phyloP scores from a whole-genome alignment of 2,329 filamentous ascomycete species.

The Fusarium sulawesiense region DNA sequence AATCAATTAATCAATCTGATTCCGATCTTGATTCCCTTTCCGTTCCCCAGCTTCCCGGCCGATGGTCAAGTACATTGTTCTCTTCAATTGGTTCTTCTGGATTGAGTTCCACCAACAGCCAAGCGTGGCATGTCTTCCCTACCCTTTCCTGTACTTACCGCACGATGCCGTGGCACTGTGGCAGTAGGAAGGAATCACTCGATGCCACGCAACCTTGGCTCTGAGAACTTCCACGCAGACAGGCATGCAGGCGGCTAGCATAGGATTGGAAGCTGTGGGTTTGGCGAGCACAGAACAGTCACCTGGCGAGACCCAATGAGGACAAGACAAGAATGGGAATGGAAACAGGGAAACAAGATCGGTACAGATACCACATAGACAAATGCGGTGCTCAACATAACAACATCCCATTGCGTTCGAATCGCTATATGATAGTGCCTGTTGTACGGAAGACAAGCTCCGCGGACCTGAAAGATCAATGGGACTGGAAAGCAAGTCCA shows the following conservation, averaged over 20 bases:
- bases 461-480: constrained; percentile 2
- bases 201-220: constrained; percentile 25
- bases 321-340: constrained; percentile 9
- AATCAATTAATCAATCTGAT: constrained; percentile 8
- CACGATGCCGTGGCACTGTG: constrained; percentile 21
- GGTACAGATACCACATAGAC: constrained; percentile 2
- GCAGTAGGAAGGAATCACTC: neutral
- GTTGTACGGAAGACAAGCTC: constrained; percentile 30
- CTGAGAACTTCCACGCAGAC: constrained; percentile 9
- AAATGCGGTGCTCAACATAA: constrained; percentile 15
- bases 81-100: neutral
- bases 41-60: neutral
- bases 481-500: neutral
- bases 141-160: constrained; percentile 1
- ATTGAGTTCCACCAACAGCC: constrained; percentile 29
- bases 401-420: constrained; percentile 8
- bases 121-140: constrained; percentile 10
- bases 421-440: constrained; percentile 22
- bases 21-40: neutral
- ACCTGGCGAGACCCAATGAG: neutral
- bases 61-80: neutral
- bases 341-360: constrained; percentile 35
- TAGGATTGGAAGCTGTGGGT: constrained; percentile 18
- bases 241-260: constrained; percentile 21
- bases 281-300: constrained; percentile 10